Evolutionary conservation across 1,139 yeast genomes (phyloP).

Genomic region (Eremothecium gossypii): DNA sequence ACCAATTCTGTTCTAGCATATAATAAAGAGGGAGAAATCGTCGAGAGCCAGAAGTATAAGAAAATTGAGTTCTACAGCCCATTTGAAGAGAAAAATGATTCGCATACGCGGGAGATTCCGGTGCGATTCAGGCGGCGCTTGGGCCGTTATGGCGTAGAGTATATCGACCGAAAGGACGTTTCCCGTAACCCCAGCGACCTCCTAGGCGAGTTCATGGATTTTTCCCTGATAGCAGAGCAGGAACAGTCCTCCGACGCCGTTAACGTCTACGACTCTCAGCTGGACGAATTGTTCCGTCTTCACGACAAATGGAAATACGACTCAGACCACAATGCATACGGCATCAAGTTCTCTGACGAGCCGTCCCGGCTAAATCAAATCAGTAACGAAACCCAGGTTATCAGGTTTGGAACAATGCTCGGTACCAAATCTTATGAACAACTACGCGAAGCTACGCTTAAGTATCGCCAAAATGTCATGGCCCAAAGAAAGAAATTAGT

Average conservation of each 20-base stretch:
- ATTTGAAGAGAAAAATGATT: conserved; percentile 22
- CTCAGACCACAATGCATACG: conserved; percentile 47
- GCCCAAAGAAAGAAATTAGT: conserved; percentile 33
- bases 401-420: conserved; percentile 86
- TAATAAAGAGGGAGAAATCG: conserved; percentile 24
- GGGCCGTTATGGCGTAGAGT: conserved; percentile 63
- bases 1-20: conserved; percentile 20
- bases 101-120: conserved; percentile 40
- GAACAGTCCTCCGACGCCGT: conserved; percentile 23
- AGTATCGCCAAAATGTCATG: conserved; percentile 45
- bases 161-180: conserved; percentile 54
- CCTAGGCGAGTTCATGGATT: conserved; percentile 22
- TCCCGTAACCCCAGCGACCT: conserved; percentile 26
- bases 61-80: conserved; percentile 28
- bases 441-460: conserved; percentile 37
- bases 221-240: conserved; percentile 26
- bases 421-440: conserved; percentile 78
- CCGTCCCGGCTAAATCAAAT: conserved; percentile 71
- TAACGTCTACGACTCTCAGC: conserved; percentile 48
- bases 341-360: conserved; percentile 49
- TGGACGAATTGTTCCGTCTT: conserved; percentile 46
- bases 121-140: conserved; percentile 63
- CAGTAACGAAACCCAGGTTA: conserved; percentile 78
- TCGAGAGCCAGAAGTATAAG: conserved; percentile 17
- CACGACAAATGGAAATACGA: conserved; percentile 74